Percentiles rank a stretch among this genome's conserved stretches.
Conservation (phyloP, 306 rosid genomes). For the Quercus parvula region DNA sequence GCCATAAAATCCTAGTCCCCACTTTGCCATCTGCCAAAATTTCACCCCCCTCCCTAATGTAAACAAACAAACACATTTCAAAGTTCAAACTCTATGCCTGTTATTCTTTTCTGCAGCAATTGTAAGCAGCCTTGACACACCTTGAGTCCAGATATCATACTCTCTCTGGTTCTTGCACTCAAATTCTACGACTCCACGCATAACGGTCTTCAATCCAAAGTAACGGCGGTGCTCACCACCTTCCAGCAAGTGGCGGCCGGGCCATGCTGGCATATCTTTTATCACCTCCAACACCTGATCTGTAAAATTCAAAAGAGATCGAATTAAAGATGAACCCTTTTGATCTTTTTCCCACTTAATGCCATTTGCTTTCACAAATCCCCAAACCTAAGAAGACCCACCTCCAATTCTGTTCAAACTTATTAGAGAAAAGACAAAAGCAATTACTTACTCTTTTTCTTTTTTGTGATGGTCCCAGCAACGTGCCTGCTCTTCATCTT, state of each 20-base stretch:
- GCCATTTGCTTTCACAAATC: constrained; percentile 68
- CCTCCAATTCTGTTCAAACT: constrained; percentile 63
- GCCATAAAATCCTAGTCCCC: constrained; percentile 17
- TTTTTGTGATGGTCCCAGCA: constrained; percentile 98
- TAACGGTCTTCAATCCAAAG: constrained; percentile 74
- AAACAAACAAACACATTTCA: constrained; percentile 14
- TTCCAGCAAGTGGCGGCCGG: constrained; percentile 84
- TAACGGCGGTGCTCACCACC: constrained; percentile 86
- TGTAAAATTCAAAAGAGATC: constrained; percentile 34
- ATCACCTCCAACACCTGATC: constrained; percentile 79
- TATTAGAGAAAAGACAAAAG: constrained; percentile 60
- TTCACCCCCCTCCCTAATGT: neutral
- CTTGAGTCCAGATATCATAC: constrained; percentile 88
- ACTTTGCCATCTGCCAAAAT: constrained; percentile 19
- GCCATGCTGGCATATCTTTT: constrained; percentile 89
- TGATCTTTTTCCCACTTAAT: constrained; percentile 33
- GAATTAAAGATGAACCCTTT: constrained; percentile 38
- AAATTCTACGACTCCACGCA: constrained; percentile 80
- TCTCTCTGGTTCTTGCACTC: constrained; percentile 83
- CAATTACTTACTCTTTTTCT: constrained; percentile 94
- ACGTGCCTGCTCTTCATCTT: constrained; percentile 99
- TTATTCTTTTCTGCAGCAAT: constrained; percentile 57
- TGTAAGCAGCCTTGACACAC: constrained; percentile 75
- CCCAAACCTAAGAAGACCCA: constrained; percentile 76
- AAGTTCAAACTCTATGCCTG: constrained; percentile 46